Percentiles rank a stretch among this genome's conserved stretches.
Evolutionary conservation across 345 rosid species (phyloP).

Genomic region (Triadica sebifera): DNA sequence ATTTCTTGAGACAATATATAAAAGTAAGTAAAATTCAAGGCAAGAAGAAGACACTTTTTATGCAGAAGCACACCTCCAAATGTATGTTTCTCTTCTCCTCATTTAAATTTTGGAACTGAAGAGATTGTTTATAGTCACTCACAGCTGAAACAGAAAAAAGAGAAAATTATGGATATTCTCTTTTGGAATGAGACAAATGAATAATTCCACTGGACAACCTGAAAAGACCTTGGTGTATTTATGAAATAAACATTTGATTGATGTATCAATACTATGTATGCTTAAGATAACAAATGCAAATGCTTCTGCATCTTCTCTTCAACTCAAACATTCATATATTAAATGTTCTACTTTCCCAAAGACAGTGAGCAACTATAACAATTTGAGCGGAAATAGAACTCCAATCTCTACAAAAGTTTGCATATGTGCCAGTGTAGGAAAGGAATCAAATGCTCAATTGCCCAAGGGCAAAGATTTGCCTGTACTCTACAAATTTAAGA

Average conservation of each 20-base stretch:
- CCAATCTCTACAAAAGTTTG: no score
- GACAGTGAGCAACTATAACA: no score
- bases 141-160: slow-evolving; percentile 46
- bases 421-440: no score
- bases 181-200: neutral
- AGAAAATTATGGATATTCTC: neutral
- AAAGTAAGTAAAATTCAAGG: neutral
- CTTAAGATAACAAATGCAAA: no score
- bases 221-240: no score
- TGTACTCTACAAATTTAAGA: neutral
- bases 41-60: neutral
- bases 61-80: slow-evolving; percentile 56
- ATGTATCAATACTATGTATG: no score
- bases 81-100: slow-evolving; percentile 95
- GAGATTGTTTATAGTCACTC: slow-evolving; percentile 96
- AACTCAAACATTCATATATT: no score
- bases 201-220: neutral
- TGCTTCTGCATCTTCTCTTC: no score
- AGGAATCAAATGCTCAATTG: no score
- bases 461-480: neutral
- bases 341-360: no score
- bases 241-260: neutral
- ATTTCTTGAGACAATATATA: neutral
- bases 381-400: no score
- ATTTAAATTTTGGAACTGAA: slow-evolving; percentile 93